Evolutionary conservation across 2,329 filamentous ascomycete genomes (phyloP).

Genomic region (Colletotrichum zoysiae): DNA sequence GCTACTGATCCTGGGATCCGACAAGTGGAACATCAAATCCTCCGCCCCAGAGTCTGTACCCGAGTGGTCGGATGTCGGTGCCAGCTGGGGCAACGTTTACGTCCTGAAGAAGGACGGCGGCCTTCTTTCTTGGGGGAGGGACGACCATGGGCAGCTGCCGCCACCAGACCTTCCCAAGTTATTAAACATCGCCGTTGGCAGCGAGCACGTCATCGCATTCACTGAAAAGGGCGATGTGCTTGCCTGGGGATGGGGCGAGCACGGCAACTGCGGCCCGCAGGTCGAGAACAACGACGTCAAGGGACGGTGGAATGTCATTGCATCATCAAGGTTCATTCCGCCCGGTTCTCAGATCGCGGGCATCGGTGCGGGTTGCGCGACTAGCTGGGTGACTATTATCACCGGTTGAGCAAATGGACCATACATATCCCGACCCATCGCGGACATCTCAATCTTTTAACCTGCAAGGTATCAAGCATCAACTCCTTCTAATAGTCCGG

Average conservation of each 20-base stretch:
- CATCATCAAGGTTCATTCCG: conserved; percentile 67
- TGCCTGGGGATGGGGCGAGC: conserved; percentile 97
- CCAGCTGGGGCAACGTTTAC: conserved; percentile 87
- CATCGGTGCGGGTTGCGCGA: conserved; percentile 90
- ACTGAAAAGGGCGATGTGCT: conserved; percentile 75
- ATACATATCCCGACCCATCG: conserved; percentile 3
- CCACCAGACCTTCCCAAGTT: conserved; percentile 71
- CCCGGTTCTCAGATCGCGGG: conserved; percentile 64
- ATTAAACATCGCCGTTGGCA: conserved; percentile 80
- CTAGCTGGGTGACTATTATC: conserved; percentile 78
- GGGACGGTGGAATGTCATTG: conserved; percentile 76
- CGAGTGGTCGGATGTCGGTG: conserved; percentile 76
- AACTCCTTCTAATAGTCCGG: conserved; percentile 43
- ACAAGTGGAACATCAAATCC: conserved; percentile 78
- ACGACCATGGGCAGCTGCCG: conserved; percentile 86
- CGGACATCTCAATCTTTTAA: neutral
- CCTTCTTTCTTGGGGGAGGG: conserved; percentile 82
- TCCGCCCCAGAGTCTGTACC: conserved; percentile 64
- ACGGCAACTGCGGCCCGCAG: conserved; percentile 90
- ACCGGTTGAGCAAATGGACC: conserved; percentile 45
- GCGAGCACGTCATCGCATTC: conserved; percentile 87
- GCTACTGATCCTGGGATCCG: conserved; percentile 76
- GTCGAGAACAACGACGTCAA: conserved; percentile 76
- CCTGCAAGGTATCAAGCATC: conserved; percentile 1
- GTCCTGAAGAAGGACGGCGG: conserved; percentile 72